A percentile compares a stretch with the other conserved stretches of the same genome.
Evolutionary conservation across 495 filamentous ascomycete species (phyloP).

Genomic region (Entonaema liquescens): DNA sequence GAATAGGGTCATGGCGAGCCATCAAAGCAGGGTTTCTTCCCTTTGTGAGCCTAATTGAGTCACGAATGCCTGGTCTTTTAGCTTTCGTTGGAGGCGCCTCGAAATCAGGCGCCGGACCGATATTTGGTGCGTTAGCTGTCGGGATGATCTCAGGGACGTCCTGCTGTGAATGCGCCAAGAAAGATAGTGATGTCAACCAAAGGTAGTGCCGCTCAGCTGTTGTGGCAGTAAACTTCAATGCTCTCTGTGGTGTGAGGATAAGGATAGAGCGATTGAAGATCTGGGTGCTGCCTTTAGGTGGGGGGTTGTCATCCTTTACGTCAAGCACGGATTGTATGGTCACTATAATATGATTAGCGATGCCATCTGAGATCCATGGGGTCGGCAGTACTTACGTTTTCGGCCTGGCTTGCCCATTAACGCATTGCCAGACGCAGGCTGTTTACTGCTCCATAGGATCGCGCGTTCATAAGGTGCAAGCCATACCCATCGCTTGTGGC

Average conservation of each 20-base stretch:
- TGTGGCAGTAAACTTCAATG: constrained; percentile 92
- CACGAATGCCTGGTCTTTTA: constrained; percentile 74
- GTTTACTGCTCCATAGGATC: constrained; percentile 98
- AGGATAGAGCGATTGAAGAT: constrained; percentile 94
- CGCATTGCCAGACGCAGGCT: constrained; percentile 86
- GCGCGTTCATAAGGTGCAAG: constrained; percentile 93
- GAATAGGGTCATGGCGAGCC: constrained; percentile 33
- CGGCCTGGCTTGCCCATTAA: constrained; percentile 94
- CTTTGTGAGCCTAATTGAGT: constrained; percentile 91
- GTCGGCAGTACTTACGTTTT: constrained; percentile 76
- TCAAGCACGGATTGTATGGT: constrained; percentile 95
- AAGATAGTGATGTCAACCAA: constrained; percentile 93
- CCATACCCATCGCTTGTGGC: constrained; percentile 99
- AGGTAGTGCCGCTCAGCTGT: constrained; percentile 89
- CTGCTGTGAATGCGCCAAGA: constrained; percentile 85
- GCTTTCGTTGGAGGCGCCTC: constrained; percentile 55
- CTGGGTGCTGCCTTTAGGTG: constrained; percentile 72
- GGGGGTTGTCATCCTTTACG: constrained; percentile 91
- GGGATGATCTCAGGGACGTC: constrained; percentile 74
- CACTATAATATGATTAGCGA: constrained; percentile 62
- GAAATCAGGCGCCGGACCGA: constrained; percentile 55
- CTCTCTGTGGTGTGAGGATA: constrained; percentile 90
- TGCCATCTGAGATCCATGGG: not conserved
- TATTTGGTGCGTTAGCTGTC: constrained; percentile 61
- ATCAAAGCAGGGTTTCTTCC: constrained; percentile 66